Percentiles rank a stretch among this genome's conserved stretches.
Evolutionary conservation across 108 stramenopile species (phyloP).

Genomic region (Pseudonitzschia pungens): DNA sequence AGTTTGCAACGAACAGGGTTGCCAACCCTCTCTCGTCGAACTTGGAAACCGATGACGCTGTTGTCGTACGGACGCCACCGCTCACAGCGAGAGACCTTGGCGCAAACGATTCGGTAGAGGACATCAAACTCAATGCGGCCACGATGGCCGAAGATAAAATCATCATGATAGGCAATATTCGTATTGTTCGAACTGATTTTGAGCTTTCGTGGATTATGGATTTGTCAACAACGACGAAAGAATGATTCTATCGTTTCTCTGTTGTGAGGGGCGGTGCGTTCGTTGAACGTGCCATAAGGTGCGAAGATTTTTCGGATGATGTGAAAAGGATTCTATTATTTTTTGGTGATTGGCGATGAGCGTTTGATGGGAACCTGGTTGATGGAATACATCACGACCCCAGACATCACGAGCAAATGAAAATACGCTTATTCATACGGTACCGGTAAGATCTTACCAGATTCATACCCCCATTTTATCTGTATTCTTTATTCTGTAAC

Average conservation of each 20-base stretch:
- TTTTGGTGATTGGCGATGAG: background rate
- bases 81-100: constrained; percentile 1
- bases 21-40: background rate
- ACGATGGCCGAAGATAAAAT: constrained; percentile 20
- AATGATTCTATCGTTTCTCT: background rate
- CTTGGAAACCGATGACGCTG: background rate
- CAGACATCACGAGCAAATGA: no score
- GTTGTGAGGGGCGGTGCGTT: background rate
- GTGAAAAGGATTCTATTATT: background rate
- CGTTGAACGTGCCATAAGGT: background rate
- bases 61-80: background rate
- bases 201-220: background rate
- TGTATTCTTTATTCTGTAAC: no score
- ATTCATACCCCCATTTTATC: no score
- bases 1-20: background rate
- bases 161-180: constrained; percentile 9
- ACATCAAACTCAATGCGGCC: background rate
- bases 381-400: background rate
- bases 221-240: background rate
- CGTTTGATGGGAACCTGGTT: background rate
- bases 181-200: background rate
- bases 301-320: background rate
- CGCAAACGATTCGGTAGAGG: constrained; percentile 25
- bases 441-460: no score
- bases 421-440: no score